Percentiles rank a stretch among this genome's conserved stretches.
phyloP scores from a whole-genome alignment of 345 rosid species.

The Brassica carinata region DNA sequence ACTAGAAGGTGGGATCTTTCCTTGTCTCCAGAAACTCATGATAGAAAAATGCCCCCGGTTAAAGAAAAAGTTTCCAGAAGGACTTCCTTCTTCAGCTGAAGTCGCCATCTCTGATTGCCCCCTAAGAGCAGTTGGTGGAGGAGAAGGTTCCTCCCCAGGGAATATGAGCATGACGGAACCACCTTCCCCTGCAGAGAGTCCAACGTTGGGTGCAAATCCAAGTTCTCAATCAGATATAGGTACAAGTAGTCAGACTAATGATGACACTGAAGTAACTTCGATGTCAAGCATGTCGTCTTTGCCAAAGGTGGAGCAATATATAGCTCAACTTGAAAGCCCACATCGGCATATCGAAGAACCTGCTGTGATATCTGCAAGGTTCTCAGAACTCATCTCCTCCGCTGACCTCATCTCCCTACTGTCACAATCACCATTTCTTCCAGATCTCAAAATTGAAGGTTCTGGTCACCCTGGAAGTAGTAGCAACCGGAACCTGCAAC shows the following conservation, averaged over 20 bases:
- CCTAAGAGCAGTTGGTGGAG: not conserved
- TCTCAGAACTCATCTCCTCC: constrained; percentile 23
- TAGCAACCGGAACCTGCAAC: not conserved
- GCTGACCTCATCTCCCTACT: not conserved
- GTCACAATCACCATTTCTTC: not conserved
- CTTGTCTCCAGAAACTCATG: constrained; percentile 38
- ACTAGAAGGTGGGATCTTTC: constrained; percentile 34
- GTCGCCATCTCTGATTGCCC: constrained; percentile 39
- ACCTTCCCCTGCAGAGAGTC: not conserved
- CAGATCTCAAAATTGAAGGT: not conserved
- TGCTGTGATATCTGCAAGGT: constrained; percentile 36
- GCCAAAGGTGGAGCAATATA: not conserved
- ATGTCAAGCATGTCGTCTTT: constrained; percentile 30
- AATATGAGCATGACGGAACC: not conserved
- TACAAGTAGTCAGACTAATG: constrained; percentile 28
- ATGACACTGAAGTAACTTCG: constrained; percentile 26
- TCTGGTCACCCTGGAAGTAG: constrained; percentile 6
- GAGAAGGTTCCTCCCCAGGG: constrained; percentile 8
- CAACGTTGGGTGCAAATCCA: not conserved
- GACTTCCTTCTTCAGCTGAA: constrained; percentile 37
- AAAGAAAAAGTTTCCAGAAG: constrained; percentile 27
- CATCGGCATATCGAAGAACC: constrained; percentile 25
- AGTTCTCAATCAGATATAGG: constrained; percentile 9
- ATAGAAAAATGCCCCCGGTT: constrained; percentile 39
- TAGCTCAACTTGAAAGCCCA: constrained; percentile 12